phyloP scores from a whole-genome alignment of 164 flowering plant genomes.

The Umbilicus rupestris region DNA sequence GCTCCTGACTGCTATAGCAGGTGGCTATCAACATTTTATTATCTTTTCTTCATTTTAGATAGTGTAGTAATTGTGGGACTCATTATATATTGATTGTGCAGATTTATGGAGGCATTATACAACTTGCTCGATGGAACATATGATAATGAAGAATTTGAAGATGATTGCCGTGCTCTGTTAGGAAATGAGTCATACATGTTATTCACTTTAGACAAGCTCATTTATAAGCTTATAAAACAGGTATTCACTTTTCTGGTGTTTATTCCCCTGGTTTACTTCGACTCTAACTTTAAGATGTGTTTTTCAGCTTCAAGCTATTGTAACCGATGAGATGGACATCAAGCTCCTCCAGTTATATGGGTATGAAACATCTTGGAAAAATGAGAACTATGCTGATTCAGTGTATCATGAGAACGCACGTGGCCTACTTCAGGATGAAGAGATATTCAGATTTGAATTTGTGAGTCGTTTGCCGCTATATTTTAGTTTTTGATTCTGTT shows the following conservation, averaged over 20 bases:
- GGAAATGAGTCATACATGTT: slow-evolving; percentile 91
- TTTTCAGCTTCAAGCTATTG: slow-evolving; percentile 53
- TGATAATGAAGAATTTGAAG: slow-evolving; percentile 89
- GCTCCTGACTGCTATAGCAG: slow-evolving; percentile 35
- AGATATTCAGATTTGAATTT: slow-evolving; percentile 44
- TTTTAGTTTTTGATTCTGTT: neutral
- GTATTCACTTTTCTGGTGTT: slow-evolving; percentile 18
- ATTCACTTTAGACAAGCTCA: slow-evolving; percentile 89
- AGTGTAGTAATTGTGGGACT: neutral
- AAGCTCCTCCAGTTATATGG: slow-evolving; percentile 54
- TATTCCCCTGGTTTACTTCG: neutral
- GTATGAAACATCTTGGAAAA: slow-evolving; percentile 46
- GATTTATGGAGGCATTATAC: slow-evolving; percentile 76
- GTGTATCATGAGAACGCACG: slow-evolving; percentile 56
- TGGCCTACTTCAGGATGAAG: slow-evolving; percentile 51
- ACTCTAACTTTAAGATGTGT: neutral
- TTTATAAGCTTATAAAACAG: slow-evolving; percentile 77
- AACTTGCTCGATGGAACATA: slow-evolving; percentile 81
- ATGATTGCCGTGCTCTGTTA: slow-evolving; percentile 82
- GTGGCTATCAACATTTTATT: slow-evolving; percentile 15
- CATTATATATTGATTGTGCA: slow-evolving; percentile 20
- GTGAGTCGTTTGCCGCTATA: slow-evolving; percentile 26
- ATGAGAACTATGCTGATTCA: slow-evolving; percentile 39
- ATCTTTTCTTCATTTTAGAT: neutral
- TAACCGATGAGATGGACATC: slow-evolving; percentile 46